Evolutionary conservation across 2,329 filamentous ascomycete species (phyloP).

Genomic region (Mycosphaerella sp.): DNA sequence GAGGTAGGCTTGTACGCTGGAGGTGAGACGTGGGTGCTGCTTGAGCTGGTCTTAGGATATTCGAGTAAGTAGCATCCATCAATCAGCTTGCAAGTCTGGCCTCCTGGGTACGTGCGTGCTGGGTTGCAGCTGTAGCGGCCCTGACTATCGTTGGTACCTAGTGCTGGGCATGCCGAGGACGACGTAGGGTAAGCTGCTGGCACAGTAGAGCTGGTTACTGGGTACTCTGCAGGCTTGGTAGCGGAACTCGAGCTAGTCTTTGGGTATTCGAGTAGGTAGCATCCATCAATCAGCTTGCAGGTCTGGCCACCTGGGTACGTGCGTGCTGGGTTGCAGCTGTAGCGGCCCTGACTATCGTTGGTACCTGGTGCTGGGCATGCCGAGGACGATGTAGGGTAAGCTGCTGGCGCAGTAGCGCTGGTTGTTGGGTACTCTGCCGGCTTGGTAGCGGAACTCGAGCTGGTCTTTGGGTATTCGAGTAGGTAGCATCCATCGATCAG

Average conservation of each 20-base stretch:
- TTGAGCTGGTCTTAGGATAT: neutral
- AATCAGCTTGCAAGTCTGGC: conserved; percentile 16
- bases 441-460: neutral
- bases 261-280: neutral
- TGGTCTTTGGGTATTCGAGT: conserved; percentile 1
- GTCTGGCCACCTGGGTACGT: conserved; percentile 16
- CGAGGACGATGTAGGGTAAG: conserved; percentile 9
- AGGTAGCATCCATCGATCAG: conserved; percentile 9
- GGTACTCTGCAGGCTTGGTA: neutral
- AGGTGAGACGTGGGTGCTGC: neutral
- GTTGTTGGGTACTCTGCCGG: conserved; percentile 1
- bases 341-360: conserved; percentile 5
- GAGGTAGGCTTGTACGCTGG: conserved; percentile 4
- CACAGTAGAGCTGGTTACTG: neutral
- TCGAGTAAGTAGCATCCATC: conserved; percentile 6
- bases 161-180: conserved; percentile 1
- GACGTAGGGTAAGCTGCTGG: conserved; percentile 11
- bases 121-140: conserved; percentile 17
- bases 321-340: conserved; percentile 19
- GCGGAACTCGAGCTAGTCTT: neutral
- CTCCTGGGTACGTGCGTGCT: conserved; percentile 20
- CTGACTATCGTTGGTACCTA: conserved; percentile 1
- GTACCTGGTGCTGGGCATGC: conserved; percentile 4
- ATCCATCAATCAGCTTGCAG: conserved; percentile 18
- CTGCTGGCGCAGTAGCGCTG: conserved; percentile 1